These are phyloP conservation scores for Fusarium succisae DNA, from an alignment of 2,329 filamentous ascomycete genomes.

Conservation along the genomic window DNA sequence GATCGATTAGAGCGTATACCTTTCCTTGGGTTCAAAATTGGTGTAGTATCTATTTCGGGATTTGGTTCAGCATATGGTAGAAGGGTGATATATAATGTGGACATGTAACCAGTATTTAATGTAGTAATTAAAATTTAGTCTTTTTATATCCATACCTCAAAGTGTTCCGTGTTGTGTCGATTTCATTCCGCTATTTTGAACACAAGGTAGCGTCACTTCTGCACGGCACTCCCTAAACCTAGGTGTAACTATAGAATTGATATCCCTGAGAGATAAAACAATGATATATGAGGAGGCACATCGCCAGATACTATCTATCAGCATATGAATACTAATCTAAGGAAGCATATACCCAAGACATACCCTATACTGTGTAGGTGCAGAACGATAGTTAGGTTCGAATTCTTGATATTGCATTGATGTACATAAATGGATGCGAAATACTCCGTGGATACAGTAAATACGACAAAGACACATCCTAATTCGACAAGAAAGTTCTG, in stretches of 20 bases:
- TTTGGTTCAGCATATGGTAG: not conserved
- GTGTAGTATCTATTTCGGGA: not conserved
- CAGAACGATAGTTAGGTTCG: too few species aligned
- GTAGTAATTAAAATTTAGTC: constrained; percentile 16
- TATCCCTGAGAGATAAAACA: not conserved
- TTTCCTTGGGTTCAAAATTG: constrained; percentile 13
- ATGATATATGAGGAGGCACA: too few species aligned
- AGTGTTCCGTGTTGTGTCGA: not conserved
- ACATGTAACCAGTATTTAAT: constrained; percentile 19
- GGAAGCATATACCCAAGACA: not conserved
- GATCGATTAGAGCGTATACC: not conserved
- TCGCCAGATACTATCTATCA: not conserved
- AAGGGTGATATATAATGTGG: constrained; percentile 1
- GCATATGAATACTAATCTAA: not conserved
- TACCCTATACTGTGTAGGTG: not conserved
- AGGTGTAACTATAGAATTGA: too few species aligned
- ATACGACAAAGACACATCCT: not conserved
- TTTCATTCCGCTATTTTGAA: too few species aligned
- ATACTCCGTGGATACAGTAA: not conserved
- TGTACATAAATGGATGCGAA: not conserved
- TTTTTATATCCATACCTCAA: not conserved
- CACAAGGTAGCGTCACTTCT: not conserved
- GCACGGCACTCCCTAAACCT: not conserved
- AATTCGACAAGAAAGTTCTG: not conserved
- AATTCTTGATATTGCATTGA: not conserved